Evolutionary conservation across 202 grass and related monocot species (phyloP).

Genomic region (Musa balbisiana): DNA sequence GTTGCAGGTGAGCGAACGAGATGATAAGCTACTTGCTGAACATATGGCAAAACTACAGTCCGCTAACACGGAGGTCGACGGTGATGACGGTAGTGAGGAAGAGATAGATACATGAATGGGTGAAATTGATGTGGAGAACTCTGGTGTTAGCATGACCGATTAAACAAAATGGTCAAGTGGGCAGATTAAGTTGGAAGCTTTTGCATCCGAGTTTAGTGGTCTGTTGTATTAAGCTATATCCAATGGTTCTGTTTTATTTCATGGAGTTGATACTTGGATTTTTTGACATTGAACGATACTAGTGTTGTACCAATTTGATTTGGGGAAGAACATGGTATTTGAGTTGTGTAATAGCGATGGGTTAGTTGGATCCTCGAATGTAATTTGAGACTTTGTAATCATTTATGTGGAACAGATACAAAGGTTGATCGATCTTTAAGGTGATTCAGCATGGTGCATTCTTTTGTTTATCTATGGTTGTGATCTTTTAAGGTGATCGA

Average conservation of each 20-base stretch:
- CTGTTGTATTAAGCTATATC: neutral
- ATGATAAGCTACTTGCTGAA: too few species aligned
- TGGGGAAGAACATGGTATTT: neutral
- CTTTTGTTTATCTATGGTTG: neutral
- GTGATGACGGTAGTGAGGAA: too few species aligned
- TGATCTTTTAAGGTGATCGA: neutral
- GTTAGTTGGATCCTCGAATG: neutral
- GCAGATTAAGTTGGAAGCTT: neutral
- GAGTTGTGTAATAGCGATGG: neutral
- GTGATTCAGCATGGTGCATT: neutral
- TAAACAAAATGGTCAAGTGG: neutral
- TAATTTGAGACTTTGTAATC: too few species aligned
- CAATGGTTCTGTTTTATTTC: neutral
- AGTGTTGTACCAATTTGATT: neutral
- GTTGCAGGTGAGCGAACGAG: too few species aligned
- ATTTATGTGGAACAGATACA: too few species aligned
- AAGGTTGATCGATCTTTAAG: neutral
- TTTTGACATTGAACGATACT: neutral
- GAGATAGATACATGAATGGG: too few species aligned
- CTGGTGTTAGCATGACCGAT: too few species aligned
- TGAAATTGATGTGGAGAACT: too few species aligned
- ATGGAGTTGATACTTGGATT: neutral
- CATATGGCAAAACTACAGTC: too few species aligned
- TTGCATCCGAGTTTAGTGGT: neutral
- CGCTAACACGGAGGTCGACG: too few species aligned